A percentile compares a stretch with the other conserved stretches of the same genome.
phyloP scores from a whole-genome alignment of 768 basidiomycete genomes.

The Crepidotus variabilis region DNA sequence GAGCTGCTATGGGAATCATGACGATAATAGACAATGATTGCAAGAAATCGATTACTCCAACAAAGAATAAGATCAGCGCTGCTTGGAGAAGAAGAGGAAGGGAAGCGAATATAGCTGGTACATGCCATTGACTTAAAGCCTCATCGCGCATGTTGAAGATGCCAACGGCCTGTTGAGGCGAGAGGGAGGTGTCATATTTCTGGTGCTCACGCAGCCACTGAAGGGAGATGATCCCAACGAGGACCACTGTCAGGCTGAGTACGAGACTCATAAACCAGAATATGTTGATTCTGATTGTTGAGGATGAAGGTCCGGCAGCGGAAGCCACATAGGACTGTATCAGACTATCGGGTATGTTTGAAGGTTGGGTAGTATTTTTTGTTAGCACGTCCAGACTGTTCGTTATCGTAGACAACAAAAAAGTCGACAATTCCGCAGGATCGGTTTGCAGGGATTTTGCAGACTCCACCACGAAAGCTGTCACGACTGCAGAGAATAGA shows the following conservation, averaged over 20 bases:
- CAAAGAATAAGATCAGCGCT: constrained; percentile 14
- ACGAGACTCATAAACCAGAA: constrained; percentile 17
- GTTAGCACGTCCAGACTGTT: background rate
- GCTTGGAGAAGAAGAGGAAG: constrained; percentile 15
- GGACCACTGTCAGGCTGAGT: constrained; percentile 15
- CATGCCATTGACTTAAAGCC: constrained; percentile 11
- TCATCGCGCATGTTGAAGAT: constrained; percentile 11
- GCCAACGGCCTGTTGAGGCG: constrained; percentile 7
- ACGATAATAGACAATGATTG: constrained; percentile 5
- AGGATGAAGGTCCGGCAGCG: background rate
- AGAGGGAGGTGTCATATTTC: constrained; percentile 2
- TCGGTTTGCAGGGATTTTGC: constrained; percentile 6
- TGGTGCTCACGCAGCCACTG: constrained; percentile 18
- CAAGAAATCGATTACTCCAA: constrained; percentile 15
- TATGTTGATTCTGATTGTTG: constrained; percentile 11
- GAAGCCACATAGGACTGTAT: background rate
- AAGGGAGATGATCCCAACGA: constrained; percentile 14
- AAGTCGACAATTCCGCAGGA: constrained; percentile 1
- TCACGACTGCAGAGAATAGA: constrained; percentile 13
- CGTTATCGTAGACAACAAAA: background rate
- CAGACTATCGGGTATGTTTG: background rate
- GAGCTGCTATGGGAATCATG: constrained; percentile 8
- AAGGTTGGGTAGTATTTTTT: background rate
- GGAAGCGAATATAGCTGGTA: constrained; percentile 12
- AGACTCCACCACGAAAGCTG: constrained; percentile 11